Evolutionary conservation across 108 stramenopile genomes (phyloP).

Genomic region (Chaetoceros tenuissimus): DNA sequence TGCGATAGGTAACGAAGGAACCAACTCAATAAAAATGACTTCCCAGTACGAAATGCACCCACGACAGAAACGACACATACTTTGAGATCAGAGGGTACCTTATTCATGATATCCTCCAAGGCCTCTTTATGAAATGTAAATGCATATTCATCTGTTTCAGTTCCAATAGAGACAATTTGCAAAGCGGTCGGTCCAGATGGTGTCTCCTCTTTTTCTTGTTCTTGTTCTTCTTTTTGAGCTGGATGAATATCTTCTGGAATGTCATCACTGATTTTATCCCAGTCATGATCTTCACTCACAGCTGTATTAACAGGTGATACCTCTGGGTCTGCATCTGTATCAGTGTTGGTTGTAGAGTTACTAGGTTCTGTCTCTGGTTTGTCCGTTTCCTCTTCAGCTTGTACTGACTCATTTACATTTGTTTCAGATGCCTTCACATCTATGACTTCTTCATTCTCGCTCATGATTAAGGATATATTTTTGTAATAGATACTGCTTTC

Average conservation of each 20-base stretch:
- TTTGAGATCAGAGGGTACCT: slow-evolving; percentile 75
- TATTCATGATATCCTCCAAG: slow-evolving; percentile 59
- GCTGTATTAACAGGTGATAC: too few relatives aligned
- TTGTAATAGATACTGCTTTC: too few relatives aligned
- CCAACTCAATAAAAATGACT: slow-evolving; percentile 91
- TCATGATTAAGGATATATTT: too few relatives aligned
- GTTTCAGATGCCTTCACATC: too few relatives aligned
- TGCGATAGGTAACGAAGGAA: slow-evolving; percentile 82
- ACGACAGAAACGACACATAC: slow-evolving; percentile 94
- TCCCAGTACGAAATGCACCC: slow-evolving; percentile 98
- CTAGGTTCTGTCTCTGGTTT: too few relatives aligned
- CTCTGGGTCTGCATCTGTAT: too few relatives aligned
- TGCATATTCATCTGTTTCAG: slow-evolving; percentile 58
- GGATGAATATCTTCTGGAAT: background rate
- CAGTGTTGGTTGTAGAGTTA: too few relatives aligned
- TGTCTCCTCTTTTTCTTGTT: too few relatives aligned
- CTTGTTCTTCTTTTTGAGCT: background rate
- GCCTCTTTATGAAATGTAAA: slow-evolving; percentile 82
- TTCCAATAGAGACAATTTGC: slow-evolving; percentile 85
- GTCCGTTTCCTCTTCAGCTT: too few relatives aligned
- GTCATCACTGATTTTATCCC: background rate
- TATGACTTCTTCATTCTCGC: too few relatives aligned
- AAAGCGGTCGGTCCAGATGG: slow-evolving; percentile 34
- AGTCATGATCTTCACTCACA: background rate
- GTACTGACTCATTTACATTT: too few relatives aligned